These are phyloP conservation scores for Yamadazyma spencermartinsiae DNA, from an alignment of 1,139 yeast genomes.

Conservation along the genomic window DNA sequence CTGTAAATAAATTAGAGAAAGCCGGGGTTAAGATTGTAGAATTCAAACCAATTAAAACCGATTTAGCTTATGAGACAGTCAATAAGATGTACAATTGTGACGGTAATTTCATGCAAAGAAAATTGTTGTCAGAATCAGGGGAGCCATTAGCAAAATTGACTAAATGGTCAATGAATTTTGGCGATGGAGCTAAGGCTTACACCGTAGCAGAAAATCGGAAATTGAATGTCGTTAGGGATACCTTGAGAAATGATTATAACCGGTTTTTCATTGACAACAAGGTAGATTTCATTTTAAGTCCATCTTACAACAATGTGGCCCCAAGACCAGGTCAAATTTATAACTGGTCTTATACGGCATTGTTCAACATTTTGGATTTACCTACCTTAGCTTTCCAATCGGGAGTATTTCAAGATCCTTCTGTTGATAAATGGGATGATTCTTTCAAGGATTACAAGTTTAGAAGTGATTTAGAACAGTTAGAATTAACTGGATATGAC, in stretches of 20 bases:
- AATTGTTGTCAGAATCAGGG: conserved; percentile 56
- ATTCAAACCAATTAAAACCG: conserved; percentile 54
- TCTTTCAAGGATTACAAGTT: conserved; percentile 26
- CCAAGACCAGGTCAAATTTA: conserved; percentile 64
- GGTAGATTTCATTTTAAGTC: conserved; percentile 68
- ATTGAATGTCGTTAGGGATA: conserved; percentile 52
- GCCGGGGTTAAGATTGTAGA: conserved; percentile 35
- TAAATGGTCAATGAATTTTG: conserved; percentile 57
- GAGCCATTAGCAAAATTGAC: conserved; percentile 65
- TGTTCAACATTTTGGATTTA: conserved; percentile 64
- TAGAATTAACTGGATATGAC: conserved; percentile 34
- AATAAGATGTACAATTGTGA: conserved; percentile 55
- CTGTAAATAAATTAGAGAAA: conserved; percentile 26
- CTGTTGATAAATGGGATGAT: conserved; percentile 41
- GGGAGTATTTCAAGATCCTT: conserved; percentile 58
- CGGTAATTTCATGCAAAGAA: conserved; percentile 57
- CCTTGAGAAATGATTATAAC: conserved; percentile 54
- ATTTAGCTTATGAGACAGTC: conserved; percentile 53
- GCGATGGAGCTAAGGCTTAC: conserved; percentile 51
- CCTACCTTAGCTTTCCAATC: conserved; percentile 65
- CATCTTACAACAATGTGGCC: conserved; percentile 71
- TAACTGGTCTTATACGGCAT: conserved; percentile 76
- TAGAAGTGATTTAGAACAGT: conserved; percentile 47
- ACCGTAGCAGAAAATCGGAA: conserved; percentile 48
- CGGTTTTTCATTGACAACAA: conserved; percentile 52